Evolutionary conservation across 2,329 filamentous ascomycete genomes (phyloP), one percentile per base, ranked within the genome.

Genomic region (Parastagonospora avenae): DNA sequence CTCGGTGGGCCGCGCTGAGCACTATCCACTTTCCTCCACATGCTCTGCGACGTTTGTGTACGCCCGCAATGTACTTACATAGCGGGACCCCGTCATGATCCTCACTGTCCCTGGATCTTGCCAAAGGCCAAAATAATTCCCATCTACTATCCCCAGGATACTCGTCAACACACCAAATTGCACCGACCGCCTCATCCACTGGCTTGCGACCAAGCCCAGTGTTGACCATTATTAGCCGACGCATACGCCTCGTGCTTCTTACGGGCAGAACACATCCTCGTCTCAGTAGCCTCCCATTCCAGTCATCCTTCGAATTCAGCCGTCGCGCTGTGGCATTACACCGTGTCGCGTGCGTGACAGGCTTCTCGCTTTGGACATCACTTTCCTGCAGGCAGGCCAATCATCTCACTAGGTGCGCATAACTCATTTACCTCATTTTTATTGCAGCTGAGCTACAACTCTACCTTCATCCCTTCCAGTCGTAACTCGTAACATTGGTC

Each of bases 11-110:
- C 60, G 62, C 64, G 62, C 62, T 62, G 64, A 60, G 64, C 67
- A 68, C 66, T 65, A 63, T 66, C 62, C 64, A 59, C 19, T 24
- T 24, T 61, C 68, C 68, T 70, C 68, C 70, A 73, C 69, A 71
- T 63, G 62, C 66, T 65, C 63, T 67, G 59, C 63, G 60, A 62
- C 64, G 55, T 52, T 58, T 56, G 58, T 68, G 59, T 63, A 63
- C 57, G 57, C 59, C 50, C 53, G 59, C 57, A 59, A 56, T 62
- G 63, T 59, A 63, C 64, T 62, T 70, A 67, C 61, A 59, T 62
- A 62, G 56, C 57, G 58, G 66, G 64, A 63, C 67, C 68, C 71
- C 70, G 64, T 53, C 62, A 55, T 64, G 66, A 54, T 55, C 60
- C 58, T 55, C 60, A 61, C 50, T 53, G 58, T 60, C 38, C 59